Percentiles rank a stretch among this genome's conserved stretches.
Evolutionary conservation across 1,139 yeast genomes (phyloP).

Genomic region (Wickerhamomyces sp.): DNA sequence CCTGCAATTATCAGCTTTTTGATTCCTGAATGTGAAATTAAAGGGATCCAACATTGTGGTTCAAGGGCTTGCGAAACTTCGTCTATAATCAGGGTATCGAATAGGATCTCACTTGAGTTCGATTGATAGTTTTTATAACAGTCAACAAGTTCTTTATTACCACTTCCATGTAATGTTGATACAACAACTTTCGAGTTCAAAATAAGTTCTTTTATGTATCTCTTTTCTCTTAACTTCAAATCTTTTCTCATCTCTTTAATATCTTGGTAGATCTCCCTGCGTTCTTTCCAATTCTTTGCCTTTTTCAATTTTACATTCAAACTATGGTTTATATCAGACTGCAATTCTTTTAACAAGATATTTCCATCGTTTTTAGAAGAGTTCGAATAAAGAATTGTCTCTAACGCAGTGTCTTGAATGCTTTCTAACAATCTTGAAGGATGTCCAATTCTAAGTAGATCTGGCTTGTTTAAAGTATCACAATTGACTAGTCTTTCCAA

Average conservation of each 20-base stretch:
- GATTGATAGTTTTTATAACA: slow-evolving; percentile 31
- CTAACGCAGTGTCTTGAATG: slow-evolving; percentile 71
- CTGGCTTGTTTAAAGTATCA: slow-evolving; percentile 39
- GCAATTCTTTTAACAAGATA: slow-evolving; percentile 61
- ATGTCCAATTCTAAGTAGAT: slow-evolving; percentile 81
- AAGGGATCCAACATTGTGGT: slow-evolving; percentile 96
- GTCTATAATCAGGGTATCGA: slow-evolving; percentile 85
- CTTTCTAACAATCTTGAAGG: slow-evolving; percentile 76
- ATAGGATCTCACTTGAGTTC: slow-evolving; percentile 29
- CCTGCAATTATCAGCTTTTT: slow-evolving; percentile 72
- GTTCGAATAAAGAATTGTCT: slow-evolving; percentile 57
- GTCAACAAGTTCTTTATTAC: slow-evolving; percentile 59
- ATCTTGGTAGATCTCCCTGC: slow-evolving; percentile 64
- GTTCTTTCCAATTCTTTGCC: slow-evolving; percentile 58
- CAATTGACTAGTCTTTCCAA: slow-evolving; percentile 55
- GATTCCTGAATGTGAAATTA: slow-evolving; percentile 57
- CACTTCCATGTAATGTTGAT: slow-evolving; percentile 85
- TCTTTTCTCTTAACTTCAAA: slow-evolving; percentile 59
- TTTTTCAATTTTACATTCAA: slow-evolving; percentile 54
- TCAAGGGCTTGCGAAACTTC: slow-evolving; percentile 94
- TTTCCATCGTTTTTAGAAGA: slow-evolving; percentile 43
- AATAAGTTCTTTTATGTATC: slow-evolving; percentile 57
- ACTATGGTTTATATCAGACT: slow-evolving; percentile 62
- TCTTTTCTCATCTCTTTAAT: slow-evolving; percentile 70
- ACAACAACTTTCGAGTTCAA: slow-evolving; percentile 64